phyloP scores from a whole-genome alignment of 306 rosid species.

The Sicyos edulis region DNA sequence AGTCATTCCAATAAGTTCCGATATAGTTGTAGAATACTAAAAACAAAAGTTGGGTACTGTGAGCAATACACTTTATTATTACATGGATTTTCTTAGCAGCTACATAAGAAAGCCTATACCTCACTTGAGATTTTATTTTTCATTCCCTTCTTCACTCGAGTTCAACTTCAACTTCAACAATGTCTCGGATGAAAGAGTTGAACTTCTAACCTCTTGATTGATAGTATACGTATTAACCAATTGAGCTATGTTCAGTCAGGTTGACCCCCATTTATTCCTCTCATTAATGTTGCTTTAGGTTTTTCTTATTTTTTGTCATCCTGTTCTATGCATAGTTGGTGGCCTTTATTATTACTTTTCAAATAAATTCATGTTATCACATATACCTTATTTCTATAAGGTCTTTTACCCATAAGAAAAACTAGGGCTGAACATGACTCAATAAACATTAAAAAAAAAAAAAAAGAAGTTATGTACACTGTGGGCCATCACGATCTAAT shows the following conservation, averaged over 20 bases:
- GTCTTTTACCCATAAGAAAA: neutral
- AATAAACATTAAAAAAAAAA: neutral
- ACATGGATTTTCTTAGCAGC: neutral
- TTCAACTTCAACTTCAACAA: too few species aligned
- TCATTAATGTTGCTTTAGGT: too few species aligned
- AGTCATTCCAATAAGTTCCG: constrained; percentile 2
- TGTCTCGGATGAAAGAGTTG: too few species aligned
- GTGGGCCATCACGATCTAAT: neutral
- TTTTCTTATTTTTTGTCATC: too few species aligned
- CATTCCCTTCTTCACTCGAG: too few species aligned
- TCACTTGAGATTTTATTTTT: too few species aligned
- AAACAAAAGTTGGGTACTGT: neutral
- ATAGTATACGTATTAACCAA: too few species aligned
- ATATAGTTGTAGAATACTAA: neutral
- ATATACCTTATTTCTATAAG: neutral
- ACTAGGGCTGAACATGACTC: neutral
- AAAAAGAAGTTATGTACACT: neutral
- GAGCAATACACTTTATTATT: neutral
- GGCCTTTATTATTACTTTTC: too few species aligned
- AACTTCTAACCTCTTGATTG: too few species aligned
- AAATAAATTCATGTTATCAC: neutral
- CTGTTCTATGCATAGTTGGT: too few species aligned
- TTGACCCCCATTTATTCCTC: too few species aligned
- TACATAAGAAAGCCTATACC: neutral
- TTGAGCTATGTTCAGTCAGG: too few species aligned